Conservation (phyloP, 192 early-diverging fungal genomes). For the Coemansia sp. region DNA sequence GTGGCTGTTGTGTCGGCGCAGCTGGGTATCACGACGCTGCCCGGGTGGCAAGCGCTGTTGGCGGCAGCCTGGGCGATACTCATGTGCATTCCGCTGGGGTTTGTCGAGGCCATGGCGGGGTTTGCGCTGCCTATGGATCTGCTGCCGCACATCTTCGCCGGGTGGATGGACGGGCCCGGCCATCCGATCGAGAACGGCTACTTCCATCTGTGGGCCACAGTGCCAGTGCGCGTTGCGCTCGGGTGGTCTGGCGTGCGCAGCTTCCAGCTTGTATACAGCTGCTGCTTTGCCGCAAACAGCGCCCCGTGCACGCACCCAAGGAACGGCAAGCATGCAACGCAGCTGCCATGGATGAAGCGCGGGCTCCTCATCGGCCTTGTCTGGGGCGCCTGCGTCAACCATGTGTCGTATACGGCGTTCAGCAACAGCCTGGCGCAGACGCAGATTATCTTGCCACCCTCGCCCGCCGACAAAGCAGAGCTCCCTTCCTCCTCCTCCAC, state of each 20-base stretch:
- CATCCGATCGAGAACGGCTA: constrained; percentile 49
- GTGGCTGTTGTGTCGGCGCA: constrained; percentile 38
- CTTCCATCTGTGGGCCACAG: constrained; percentile 51
- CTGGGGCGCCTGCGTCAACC: constrained; percentile 49
- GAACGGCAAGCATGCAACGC: background rate
- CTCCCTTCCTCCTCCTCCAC: background rate
- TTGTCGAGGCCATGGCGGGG: constrained; percentile 46
- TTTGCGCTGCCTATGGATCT: constrained; percentile 49
- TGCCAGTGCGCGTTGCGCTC: constrained; percentile 38
- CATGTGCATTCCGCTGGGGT: constrained; percentile 44
- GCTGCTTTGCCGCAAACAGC: constrained; percentile 9
- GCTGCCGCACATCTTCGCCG: constrained; percentile 45
- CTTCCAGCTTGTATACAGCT: constrained; percentile 40
- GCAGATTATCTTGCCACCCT: background rate
- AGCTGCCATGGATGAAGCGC: constrained; percentile 44
- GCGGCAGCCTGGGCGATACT: constrained; percentile 36
- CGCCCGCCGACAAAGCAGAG: constrained; percentile 13
- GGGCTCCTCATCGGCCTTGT: constrained; percentile 43
- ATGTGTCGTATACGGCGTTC: constrained; percentile 27
- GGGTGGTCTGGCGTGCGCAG: constrained; percentile 53
- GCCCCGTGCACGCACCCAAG: background rate
- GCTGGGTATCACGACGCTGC: constrained; percentile 36
- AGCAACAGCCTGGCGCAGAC: constrained; percentile 14
- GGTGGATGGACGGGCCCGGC: constrained; percentile 45
- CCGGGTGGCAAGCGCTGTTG: constrained; percentile 44